Evolutionary conservation across 2,329 filamentous ascomycete genomes (phyloP), one percentile per base, ranked within the genome.

Genomic region (Laburnicola sp.): DNA sequence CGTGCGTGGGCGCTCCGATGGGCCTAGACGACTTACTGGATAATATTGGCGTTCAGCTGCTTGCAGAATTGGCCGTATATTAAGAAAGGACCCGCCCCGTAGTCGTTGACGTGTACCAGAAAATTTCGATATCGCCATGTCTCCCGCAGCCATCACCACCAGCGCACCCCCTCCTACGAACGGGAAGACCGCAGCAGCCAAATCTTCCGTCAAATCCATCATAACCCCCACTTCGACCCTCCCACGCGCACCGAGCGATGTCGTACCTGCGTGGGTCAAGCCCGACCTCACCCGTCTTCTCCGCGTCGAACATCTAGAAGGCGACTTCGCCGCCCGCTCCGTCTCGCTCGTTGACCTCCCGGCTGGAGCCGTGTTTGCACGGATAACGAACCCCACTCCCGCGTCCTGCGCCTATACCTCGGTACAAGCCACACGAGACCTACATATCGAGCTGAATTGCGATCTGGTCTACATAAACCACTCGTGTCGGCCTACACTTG

Each of bases 391-490:
- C 28, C 73, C 77, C 11, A 78, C 75, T 1, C 74, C 77, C 2
- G 70, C 73, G 6, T 67, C 62, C 3, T 75, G 76, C 27, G 76
- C 77, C 26, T 83, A 80, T 71, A 76, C 75, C 2, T 79, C 76
- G 2, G 81, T 84, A 2, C 80, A 84, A 58, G 77, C 76, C 1
- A 75, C 74, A 1, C 65, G 65, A 22, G 72, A 74, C 48, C 70
- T 74, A 0, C 80, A 84, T 65, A 80, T 83, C 58, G 80, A 83
- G 58, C 74, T 83, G 4, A 82, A 82, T 67, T 78, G 75, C 51
- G 81, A 82, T 57, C 71, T 84, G 8, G 76, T 83, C 23, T 84
- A 76, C 67, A 76, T 80, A 71, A 84, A 84, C 69, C 81, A 84
- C 67, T 80, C 76, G 2, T 84, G 80, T 65, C 66, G 63, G 8